These are phyloP conservation scores for Pichia cabralensis DNA, from an alignment of 805 yeast species.

Conservation along the genomic window DNA sequence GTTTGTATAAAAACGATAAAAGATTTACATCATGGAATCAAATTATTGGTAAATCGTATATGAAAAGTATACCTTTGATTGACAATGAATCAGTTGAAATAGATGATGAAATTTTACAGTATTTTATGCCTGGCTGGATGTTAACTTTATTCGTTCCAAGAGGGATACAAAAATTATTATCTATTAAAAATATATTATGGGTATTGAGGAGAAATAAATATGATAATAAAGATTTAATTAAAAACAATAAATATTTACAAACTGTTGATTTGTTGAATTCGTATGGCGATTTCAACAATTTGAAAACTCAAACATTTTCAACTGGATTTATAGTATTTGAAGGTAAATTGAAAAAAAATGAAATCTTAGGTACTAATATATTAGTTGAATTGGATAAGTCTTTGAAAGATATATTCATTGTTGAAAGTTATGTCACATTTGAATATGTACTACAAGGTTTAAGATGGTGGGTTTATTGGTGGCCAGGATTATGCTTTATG, in stretches of 20 bases:
- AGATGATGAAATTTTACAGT: conserved; percentile 5
- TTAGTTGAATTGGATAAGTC: conserved; percentile 11
- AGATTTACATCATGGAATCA: conserved; percentile 6
- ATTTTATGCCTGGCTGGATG: conserved; percentile 9
- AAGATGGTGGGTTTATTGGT: conserved; percentile 13
- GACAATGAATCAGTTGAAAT: background rate
- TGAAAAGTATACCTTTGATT: conserved; percentile 5
- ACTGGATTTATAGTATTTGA: conserved; percentile 5
- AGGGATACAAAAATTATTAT: conserved; percentile 7
- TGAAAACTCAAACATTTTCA: conserved; percentile 1
- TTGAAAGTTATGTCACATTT: conserved; percentile 6
- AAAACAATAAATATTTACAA: background rate
- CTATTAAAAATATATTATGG: conserved; percentile 1
- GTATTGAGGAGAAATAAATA: conserved; percentile 5
- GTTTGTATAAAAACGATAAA: conserved; percentile 2
- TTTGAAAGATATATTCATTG: conserved; percentile 6
- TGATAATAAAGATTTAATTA: background rate
- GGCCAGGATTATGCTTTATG: conserved; percentile 12
- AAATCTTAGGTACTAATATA: conserved; percentile 4
- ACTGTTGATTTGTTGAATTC: conserved; percentile 4
- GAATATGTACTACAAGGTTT: conserved; percentile 10
- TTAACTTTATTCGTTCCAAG: conserved; percentile 6
- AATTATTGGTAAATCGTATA: conserved; percentile 7
- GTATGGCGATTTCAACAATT: background rate
- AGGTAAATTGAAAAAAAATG: background rate